Evolutionary conservation across 768 basidiomycete species (phyloP), one percentile per base, ranked within the genome.

Genomic region (Serendipita sp.): DNA sequence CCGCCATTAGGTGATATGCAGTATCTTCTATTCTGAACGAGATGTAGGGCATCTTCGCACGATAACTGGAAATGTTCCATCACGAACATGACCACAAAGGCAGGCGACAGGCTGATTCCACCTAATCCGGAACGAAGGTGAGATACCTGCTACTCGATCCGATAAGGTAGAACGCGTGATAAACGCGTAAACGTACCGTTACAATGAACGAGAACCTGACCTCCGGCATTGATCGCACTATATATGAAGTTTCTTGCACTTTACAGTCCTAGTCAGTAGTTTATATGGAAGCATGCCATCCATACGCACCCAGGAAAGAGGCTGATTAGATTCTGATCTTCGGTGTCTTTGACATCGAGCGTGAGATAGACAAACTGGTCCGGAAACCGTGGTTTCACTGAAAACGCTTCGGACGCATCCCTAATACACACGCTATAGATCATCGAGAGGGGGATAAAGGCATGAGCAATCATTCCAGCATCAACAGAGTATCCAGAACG

Each of bases 1-100:
- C 91, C 92, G 13, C 86, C 85, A 69, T 95, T 92, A 10, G 91
- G 93, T 0, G 89, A 90, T 67, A 94, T 93, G 73, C 92, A 96
- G 70, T 95, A 96, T 51, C 92, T 81, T 54, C 91, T 80, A 68
- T 92, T 92, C 73, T 93, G 91, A 2, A 93, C 91, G 70, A 88
- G 75, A 70, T 91, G 89, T 56, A 93, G 77, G 0, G 90, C 91
- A 64, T 93, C 89, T 76, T 92, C 90, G 86, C 88, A 92, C 44
- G 84, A 84, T 34, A 91, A 75, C 34, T 83, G 82, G 72, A 84
- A 84, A 69, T 86, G 82, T 66, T 89, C 86, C 91, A 93, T 93
- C 44, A 89, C 89, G 71, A 89, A 93, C 88, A 92, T 92, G 63
- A 93, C 87, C 28, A 91, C 91, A 66, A 93, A 91, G 0, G 90